These are phyloP conservation scores for Helicostylum pulchrum DNA, from an alignment of 192 early-diverging fungal genomes.

Conservation along the genomic window DNA sequence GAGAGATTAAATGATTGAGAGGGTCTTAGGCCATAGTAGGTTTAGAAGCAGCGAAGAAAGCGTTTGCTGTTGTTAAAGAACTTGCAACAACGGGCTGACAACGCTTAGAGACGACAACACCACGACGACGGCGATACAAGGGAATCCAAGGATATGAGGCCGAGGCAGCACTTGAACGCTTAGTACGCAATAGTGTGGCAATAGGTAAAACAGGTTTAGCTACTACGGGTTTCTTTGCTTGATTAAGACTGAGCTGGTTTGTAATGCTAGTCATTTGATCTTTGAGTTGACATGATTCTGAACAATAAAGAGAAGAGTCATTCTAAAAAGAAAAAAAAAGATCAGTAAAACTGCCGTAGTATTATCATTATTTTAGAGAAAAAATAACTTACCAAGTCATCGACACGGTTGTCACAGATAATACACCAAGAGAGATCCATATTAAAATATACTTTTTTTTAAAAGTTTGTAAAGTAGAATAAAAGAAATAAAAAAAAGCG, in stretches of 20 bases:
- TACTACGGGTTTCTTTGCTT: slow-evolving; percentile 5
- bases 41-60: neutral
- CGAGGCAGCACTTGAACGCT: slow-evolving; percentile 8
- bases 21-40: neutral
- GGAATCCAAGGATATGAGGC: slow-evolving; percentile 26
- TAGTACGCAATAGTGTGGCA: neutral
- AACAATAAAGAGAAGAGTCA: slow-evolving; percentile 24
- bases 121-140: slow-evolving; percentile 21
- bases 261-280: slow-evolving; percentile 9
- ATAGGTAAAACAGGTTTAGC: neutral
- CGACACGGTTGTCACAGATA: slow-evolving; percentile 32
- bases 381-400: slow-evolving; percentile 22
- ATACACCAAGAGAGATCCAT: slow-evolving; percentile 42
- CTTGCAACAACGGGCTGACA: slow-evolving; percentile 23
- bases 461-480: slow-evolving; percentile 5
- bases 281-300: slow-evolving; percentile 11
- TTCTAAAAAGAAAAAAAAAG: neutral
- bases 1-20: neutral
- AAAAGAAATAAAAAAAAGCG: slow-evolving; percentile 4
- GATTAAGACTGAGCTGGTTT: slow-evolving; percentile 1
- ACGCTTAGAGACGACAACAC: slow-evolving; percentile 15
- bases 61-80: slow-evolving; percentile 7
- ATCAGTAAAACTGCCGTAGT: neutral
- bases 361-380: too few species aligned
- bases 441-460: neutral